phyloP scores from a whole-genome alignment of 441 rosid genomes.

The Adansonia grandidieri region DNA sequence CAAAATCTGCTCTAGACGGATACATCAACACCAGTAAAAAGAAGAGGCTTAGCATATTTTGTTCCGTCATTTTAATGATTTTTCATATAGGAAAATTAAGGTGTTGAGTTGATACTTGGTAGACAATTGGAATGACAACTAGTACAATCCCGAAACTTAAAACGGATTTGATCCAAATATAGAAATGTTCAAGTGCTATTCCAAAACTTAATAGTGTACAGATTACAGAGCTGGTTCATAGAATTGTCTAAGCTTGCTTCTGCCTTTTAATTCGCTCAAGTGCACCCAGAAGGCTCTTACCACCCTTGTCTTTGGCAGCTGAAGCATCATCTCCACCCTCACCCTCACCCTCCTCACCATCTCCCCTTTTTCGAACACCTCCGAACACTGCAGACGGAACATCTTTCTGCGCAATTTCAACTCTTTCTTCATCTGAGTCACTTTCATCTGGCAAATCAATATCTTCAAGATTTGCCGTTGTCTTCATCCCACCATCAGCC shows the following conservation, averaged over 20 bases:
- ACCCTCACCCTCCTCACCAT: slow-evolving; percentile 35
- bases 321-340: slow-evolving; percentile 26
- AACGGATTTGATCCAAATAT: not conserved
- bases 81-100: not conserved
- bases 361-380: slow-evolving; percentile 81
- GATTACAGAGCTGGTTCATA: not conserved
- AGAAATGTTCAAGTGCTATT: not conserved
- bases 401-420: slow-evolving; percentile 81
- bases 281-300: slow-evolving; percentile 72
- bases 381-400: slow-evolving; percentile 89
- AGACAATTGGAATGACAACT: no score
- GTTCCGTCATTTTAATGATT: not conserved
- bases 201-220: not conserved
- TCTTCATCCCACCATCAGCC: slow-evolving; percentile 50
- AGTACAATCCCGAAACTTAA: not conserved
- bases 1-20: not conserved
- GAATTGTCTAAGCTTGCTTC: slow-evolving; percentile 33
- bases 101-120: no score
- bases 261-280: slow-evolving; percentile 82
- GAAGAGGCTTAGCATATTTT: not conserved
- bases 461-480: slow-evolving; percentile 65
- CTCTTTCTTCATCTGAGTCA: slow-evolving; percentile 68
- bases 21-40: not conserved
- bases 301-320: slow-evolving; percentile 43
- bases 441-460: slow-evolving; percentile 85